Evolutionary conservation across 257 asterid species (phyloP).

Genomic region (Lavandula angustifolia): DNA sequence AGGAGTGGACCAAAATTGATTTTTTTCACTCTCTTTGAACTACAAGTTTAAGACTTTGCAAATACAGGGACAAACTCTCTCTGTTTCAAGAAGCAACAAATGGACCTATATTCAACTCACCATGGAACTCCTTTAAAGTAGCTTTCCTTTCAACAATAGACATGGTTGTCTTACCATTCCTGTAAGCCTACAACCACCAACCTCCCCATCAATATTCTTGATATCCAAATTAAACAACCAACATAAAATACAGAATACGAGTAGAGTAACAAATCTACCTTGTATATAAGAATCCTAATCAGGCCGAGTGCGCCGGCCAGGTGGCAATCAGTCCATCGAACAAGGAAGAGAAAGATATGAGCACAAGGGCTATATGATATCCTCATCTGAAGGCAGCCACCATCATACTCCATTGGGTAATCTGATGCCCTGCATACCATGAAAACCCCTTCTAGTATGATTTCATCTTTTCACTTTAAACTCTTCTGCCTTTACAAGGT

Average conservation of each 20-base stretch:
- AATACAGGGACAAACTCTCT: background rate
- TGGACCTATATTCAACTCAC: conserved; percentile 44
- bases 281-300: conserved; percentile 72
- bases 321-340: conserved; percentile 88
- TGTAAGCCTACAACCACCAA: conserved; percentile 59
- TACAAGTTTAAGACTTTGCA: background rate
- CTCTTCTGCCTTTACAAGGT: no score
- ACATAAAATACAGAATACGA: background rate
- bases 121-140: conserved; percentile 73
- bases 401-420: conserved; percentile 64
- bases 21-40: no score
- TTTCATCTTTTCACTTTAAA: no score
- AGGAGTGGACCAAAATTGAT: no score
- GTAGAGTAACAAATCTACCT: conserved; percentile 46
- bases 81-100: no score
- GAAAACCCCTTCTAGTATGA: no score
- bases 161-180: conserved; percentile 80
- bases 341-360: conserved; percentile 65
- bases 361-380: conserved; percentile 92
- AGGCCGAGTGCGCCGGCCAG: conserved; percentile 83
- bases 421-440: conserved; percentile 79
- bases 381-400: conserved; percentile 89
- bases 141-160: conserved; percentile 74
- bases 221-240: background rate
- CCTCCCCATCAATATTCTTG: background rate